Evolutionary conservation across 75 land plant species (phyloP).

Genomic region (Azolla pinnata): DNA sequence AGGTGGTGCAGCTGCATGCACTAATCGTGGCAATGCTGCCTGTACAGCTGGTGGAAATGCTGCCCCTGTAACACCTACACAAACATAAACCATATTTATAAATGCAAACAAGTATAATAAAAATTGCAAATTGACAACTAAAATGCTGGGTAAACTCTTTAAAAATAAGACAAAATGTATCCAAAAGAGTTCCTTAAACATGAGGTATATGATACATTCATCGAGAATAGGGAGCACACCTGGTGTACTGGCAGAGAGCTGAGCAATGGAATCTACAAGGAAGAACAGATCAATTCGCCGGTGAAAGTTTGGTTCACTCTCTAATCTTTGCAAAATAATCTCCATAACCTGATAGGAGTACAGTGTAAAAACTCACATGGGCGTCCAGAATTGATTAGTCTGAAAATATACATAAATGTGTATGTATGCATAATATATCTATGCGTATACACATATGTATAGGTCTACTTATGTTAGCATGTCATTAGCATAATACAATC

Average conservation of each 20-base stretch:
- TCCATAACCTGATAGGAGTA: conserved; percentile 57
- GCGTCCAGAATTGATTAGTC: too few relatives aligned
- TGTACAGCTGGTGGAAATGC: conserved; percentile 53
- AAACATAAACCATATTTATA: neutral
- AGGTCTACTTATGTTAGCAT: too few relatives aligned
- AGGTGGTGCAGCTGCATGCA: conserved; percentile 85
- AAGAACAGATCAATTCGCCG: conserved; percentile 77
- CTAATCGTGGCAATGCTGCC: conserved; percentile 51
- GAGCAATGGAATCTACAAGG: conserved; percentile 88
- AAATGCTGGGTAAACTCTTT: too few relatives aligned
- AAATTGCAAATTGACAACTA: too few relatives aligned
- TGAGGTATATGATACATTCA: too few relatives aligned
- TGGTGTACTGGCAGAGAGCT: conserved; percentile 59
- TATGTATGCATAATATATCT: too few relatives aligned
- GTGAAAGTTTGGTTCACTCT: conserved; percentile 60
- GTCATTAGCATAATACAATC: too few relatives aligned
- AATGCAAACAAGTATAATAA: neutral
- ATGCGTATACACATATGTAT: too few relatives aligned
- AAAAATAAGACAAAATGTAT: too few relatives aligned
- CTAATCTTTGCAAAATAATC: conserved; percentile 50
- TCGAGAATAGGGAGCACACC: conserved; percentile 43
- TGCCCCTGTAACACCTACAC: conserved; percentile 29
- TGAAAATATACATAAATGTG: too few relatives aligned
- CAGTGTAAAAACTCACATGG: too few relatives aligned
- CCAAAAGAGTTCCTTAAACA: too few relatives aligned